These are phyloP conservation scores for Hysterium pulicare DNA, from an alignment of 2,329 filamentous ascomycete genomes.

Conservation along the genomic window DNA sequence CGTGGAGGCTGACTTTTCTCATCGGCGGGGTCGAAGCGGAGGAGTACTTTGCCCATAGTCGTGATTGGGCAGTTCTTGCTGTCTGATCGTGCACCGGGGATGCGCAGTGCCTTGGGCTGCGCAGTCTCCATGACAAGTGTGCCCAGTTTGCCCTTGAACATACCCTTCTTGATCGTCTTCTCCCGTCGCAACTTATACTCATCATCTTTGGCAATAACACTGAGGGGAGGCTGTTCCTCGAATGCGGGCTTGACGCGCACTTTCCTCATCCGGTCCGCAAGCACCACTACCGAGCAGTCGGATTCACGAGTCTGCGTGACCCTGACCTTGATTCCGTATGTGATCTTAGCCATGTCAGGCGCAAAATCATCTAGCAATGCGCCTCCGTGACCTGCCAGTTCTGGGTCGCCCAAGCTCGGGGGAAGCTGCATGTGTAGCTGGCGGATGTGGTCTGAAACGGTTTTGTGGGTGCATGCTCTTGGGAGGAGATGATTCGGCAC, in stretches of 20 bases:
- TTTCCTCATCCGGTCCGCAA: slow-evolving; percentile 53
- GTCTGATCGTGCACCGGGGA: slow-evolving; percentile 42
- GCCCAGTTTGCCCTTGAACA: slow-evolving; percentile 58
- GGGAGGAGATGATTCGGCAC: slow-evolving; percentile 60
- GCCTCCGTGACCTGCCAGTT: slow-evolving; percentile 49
- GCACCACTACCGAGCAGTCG: slow-evolving; percentile 37
- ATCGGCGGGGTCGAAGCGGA: slow-evolving; percentile 60
- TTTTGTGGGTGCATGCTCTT: slow-evolving; percentile 55
- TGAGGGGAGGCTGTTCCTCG: slow-evolving; percentile 59
- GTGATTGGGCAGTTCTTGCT: slow-evolving; percentile 43
- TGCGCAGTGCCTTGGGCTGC: slow-evolving; percentile 56
- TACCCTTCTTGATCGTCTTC: slow-evolving; percentile 58
- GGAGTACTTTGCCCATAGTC: slow-evolving; percentile 54
- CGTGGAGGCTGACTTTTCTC: slow-evolving; percentile 50
- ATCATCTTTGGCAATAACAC: slow-evolving; percentile 44
- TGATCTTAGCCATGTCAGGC: slow-evolving; percentile 60
- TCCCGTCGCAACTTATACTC: slow-evolving; percentile 56
- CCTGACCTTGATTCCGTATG: slow-evolving; percentile 53
- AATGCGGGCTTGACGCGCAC: slow-evolving; percentile 59
- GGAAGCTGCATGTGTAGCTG: slow-evolving; percentile 58
- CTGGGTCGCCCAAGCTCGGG: slow-evolving; percentile 59
- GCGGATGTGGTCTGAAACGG: slow-evolving; percentile 50
- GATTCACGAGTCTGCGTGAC: slow-evolving; percentile 40
- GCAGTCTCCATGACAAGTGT: slow-evolving; percentile 55
- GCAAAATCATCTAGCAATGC: slow-evolving; percentile 58